Evolutionary conservation across 208 protist species (phyloP), one percentile per base, ranked within the genome.

Genomic region (Leishmania martiniquensis): DNA sequence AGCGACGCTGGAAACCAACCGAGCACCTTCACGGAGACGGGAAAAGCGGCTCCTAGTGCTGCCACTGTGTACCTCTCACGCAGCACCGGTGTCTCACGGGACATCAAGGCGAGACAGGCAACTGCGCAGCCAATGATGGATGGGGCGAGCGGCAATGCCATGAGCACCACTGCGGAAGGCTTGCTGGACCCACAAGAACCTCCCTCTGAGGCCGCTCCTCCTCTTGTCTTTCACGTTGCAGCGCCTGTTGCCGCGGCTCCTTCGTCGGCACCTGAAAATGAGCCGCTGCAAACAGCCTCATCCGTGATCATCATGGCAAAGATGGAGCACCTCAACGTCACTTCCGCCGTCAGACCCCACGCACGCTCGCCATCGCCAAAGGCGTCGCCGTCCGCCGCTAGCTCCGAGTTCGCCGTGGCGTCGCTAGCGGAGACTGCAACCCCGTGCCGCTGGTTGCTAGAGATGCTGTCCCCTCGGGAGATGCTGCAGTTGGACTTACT

Each of bases 311-410:
- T 73, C 3, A 34, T 94, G 85, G 86, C 92, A 25, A 96, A 96
- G 82, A 84, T 94, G 76, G 87, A 96, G 76, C 93, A 94, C 82
- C 82, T 93, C 34, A 88, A 89, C 63, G 77, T 29, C 22, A 77
- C 83, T 37, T 77, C 80, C 25, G 72, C 77, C 17, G 55, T 34
- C 13, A 17, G 47, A 29, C 42, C 65, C 20, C 22, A 51, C 65
- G 25, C 20, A 9, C 44, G 39, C 5, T 49, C 12, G 65, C 42
- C 42, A 22, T 49, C 65, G 22, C 20, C 29, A 22, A 29, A 17
- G 34, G 65, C 9, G 22, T 49, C 34, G 9, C 20, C 65, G 49
- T 32, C 69, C 42, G 63, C 74, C 10, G 34, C 57, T 32, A 37
- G 37, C 39, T 17, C 71, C 22, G 72, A 55, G 39, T 52, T 4